phyloP scores from a whole-genome alignment of 495 filamentous ascomycete species.

The Tuber calosporum region DNA sequence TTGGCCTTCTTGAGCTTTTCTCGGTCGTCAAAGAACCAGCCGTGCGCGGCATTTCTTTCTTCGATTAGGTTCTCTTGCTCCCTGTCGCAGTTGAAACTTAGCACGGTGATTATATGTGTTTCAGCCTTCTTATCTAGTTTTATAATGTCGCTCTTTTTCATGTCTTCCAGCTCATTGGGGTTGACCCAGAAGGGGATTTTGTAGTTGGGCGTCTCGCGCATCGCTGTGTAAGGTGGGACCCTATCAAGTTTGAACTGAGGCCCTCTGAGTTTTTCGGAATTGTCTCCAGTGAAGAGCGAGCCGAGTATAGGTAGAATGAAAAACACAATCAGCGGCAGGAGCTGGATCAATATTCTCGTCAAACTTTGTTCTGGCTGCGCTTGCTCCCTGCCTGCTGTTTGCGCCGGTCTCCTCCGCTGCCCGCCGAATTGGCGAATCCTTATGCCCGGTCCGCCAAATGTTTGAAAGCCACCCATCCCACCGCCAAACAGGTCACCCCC shows the following conservation, averaged over 20 bases:
- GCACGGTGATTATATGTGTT: constrained; percentile 56
- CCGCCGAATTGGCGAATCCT: constrained; percentile 84
- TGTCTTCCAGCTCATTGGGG: constrained; percentile 66
- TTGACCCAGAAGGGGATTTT: constrained; percentile 78
- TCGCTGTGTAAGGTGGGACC: constrained; percentile 60
- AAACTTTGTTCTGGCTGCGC: constrained; percentile 44
- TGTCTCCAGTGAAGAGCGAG: constrained; percentile 61
- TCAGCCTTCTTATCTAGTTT: constrained; percentile 74
- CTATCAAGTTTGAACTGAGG: constrained; percentile 63
- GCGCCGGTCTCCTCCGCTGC: constrained; percentile 62
- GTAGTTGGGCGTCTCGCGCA: constrained; percentile 61
- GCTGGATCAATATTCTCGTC: constrained; percentile 54
- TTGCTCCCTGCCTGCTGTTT: constrained; percentile 53
- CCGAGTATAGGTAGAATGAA: constrained; percentile 82
- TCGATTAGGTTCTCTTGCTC: constrained; percentile 58
- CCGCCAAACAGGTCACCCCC: constrained; percentile 58
- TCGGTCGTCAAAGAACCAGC: constrained; percentile 78
- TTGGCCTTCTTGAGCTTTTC: constrained; percentile 66
- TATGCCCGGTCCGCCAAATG: constrained; percentile 73
- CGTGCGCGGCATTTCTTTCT: constrained; percentile 70
- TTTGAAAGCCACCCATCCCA: constrained; percentile 84
- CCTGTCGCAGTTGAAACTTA: constrained; percentile 63
- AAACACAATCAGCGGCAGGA: constrained; percentile 79
- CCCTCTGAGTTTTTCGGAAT: constrained; percentile 55
- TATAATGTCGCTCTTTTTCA: constrained; percentile 56